phyloP scores from a whole-genome alignment of 2,329 filamentous ascomycete species.

The Ophiostoma perfectum region DNA sequence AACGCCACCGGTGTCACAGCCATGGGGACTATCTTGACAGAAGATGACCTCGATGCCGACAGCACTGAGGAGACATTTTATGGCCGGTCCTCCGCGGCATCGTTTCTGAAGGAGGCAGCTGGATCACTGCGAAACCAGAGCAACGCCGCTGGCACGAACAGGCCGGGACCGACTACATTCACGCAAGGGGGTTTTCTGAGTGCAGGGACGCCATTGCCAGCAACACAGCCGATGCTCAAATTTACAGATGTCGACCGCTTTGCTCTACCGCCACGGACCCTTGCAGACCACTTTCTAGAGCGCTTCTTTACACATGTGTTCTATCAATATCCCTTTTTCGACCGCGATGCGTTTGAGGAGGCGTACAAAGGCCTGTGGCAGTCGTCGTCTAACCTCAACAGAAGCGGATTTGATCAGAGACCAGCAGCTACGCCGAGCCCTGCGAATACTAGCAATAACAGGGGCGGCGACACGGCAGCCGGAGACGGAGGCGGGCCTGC shows the following conservation, averaged over 20 bases:
- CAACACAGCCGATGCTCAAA: background rate
- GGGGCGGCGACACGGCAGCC: too few relatives aligned
- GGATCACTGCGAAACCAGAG: background rate
- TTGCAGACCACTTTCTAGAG: background rate
- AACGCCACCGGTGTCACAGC: slow-evolving; percentile 19
- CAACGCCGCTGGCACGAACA: background rate
- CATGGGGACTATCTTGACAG: slow-evolving; percentile 22
- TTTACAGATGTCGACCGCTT: background rate
- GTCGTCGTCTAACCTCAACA: background rate
- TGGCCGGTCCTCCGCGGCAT: background rate
- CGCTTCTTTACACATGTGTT: background rate
- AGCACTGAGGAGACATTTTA: background rate
- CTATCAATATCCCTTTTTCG: background rate
- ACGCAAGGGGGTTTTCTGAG: background rate
- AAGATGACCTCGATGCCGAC: slow-evolving; percentile 21
- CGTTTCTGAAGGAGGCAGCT: background rate
- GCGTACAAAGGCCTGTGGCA: background rate
- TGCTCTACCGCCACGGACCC: background rate
- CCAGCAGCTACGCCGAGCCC: background rate
- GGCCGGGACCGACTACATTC: background rate
- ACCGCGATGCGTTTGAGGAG: slow-evolving; percentile 1
- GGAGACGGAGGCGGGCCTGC: too few relatives aligned
- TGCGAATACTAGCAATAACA: background rate
- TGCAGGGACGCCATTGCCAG: background rate
- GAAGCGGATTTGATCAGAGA: background rate